A percentile compares a stretch with the other conserved stretches of the same genome.
Conservation (phyloP, 1,284 basidiomycete genomes). For the Cryptococcus maquisensis region DNA sequence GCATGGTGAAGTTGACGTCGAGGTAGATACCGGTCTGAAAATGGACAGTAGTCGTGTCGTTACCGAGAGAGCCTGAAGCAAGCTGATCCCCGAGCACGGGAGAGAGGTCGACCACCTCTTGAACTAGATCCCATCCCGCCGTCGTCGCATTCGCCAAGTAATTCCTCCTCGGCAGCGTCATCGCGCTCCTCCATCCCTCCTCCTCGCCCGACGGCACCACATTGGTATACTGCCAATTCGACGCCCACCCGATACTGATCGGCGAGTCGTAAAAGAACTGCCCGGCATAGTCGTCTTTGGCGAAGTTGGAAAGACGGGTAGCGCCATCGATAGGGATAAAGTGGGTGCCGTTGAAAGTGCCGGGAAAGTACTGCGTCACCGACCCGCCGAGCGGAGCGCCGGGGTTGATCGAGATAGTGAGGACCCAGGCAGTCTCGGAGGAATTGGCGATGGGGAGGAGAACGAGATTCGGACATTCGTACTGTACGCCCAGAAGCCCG, state of each 20-base stretch:
- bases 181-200: conserved; percentile 45
- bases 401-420: conserved; percentile 38
- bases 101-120: conserved; percentile 34
- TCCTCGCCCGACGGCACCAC: conserved; percentile 38
- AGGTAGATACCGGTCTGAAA: conserved; percentile 41
- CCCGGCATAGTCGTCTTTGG: conserved; percentile 50
- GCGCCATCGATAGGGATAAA: conserved; percentile 44
- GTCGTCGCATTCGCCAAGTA: conserved; percentile 34
- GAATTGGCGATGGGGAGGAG: conserved; percentile 39
- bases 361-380: conserved; percentile 47
- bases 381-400: conserved; percentile 45
- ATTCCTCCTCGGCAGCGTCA: conserved; percentile 38
- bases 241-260: conserved; percentile 47
- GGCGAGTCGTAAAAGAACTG: conserved; percentile 40
- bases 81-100: conserved; percentile 18
- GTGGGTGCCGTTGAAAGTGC: conserved; percentile 46
- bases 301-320: conserved; percentile 44
- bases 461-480: conserved; percentile 48
- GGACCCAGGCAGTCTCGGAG: conserved; percentile 16
- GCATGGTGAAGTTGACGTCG: conserved; percentile 31
- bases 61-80: not conserved
- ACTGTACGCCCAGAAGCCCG: conserved; percentile 44
- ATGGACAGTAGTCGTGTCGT: conserved; percentile 22
- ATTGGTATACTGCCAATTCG: conserved; percentile 50
- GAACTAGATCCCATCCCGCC: conserved; percentile 41